Percentiles rank a stretch among this genome's conserved stretches.
These are phyloP conservation scores for Dactylonectria macrodidyma DNA, from an alignment of 2,329 filamentous ascomycete species.

Conservation along the genomic window DNA sequence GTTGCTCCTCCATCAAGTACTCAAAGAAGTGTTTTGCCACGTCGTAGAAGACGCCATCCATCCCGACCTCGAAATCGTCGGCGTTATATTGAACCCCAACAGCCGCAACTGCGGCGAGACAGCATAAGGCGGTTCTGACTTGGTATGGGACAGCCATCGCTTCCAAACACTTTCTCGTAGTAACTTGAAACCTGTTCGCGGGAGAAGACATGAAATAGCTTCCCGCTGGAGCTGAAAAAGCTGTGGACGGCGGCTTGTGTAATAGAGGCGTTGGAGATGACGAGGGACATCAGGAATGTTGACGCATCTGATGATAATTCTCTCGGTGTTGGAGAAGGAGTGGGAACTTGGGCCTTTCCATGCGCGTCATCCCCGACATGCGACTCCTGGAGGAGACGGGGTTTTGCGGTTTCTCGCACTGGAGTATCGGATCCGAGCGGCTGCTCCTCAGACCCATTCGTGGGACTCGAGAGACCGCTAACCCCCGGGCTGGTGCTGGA, in stretches of 20 bases:
- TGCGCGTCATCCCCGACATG: no score
- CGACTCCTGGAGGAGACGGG: no score
- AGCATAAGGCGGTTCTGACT: not conserved
- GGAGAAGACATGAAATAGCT: conserved; percentile 7
- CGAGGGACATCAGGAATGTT: no score
- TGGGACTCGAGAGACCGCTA: no score
- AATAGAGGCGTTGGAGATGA: no score
- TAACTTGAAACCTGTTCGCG: not conserved
- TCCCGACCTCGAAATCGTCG: not conserved
- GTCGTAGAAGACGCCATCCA: conserved; percentile 3
- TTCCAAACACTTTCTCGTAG: not conserved
- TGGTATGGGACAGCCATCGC: not conserved
- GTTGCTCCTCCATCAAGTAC: not conserved
- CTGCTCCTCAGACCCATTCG: no score
- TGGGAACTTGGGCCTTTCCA: no score
- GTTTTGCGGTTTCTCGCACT: no score
- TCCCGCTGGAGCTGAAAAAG: conserved; percentile 7
- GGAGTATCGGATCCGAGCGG: no score
- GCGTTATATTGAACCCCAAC: conserved; percentile 3
- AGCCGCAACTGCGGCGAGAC: not conserved
- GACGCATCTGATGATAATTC: no score
- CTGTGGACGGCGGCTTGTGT: not conserved
- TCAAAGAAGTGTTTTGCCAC: conserved; percentile 19
- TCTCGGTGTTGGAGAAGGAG: no score
- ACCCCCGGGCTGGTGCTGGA: no score